Evolutionary conservation across 208 protist genomes (phyloP), one percentile per base, ranked within the genome.

Genomic region (Leishmania tarentolae): DNA sequence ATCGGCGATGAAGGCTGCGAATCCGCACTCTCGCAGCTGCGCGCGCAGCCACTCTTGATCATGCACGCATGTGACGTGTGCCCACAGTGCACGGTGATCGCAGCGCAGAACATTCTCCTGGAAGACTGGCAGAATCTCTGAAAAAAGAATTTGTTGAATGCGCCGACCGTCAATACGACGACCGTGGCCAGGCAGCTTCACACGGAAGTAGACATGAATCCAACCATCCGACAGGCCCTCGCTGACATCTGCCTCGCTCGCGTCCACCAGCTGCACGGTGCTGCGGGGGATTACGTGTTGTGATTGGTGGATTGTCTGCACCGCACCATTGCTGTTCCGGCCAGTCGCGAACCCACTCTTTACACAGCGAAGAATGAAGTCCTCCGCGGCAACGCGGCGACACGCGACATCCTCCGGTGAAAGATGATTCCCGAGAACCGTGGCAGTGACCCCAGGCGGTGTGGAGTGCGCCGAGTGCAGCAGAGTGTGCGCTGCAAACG

Each of bases 1-100:
- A 85, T 99, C 92, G 8, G 81, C 87, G 24, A 99, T 92, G 79
- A 99, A 99, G 31, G 94, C 97, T 13, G 95, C 86, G 37, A 98
- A 85, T 0, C 89, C 88, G 8, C 75, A 50, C 7, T 73, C 6
- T 17, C 46, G 79, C 44, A 98, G 85, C 75, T 91, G 69, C 3
- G 35, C n/a, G 52, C 98, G 90, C 19, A 99, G 91, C 79, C 85
- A 87, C 76, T 96, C 94, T 81, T 99, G 97, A 78, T 99, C 95
- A 28, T 94, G 92, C 40, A 97, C 90, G 71, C 79, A 91, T 3
- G 87, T 86, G 24, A 98, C 87, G 80, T 99, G 97, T 17, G 71
- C 31, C 76, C 78, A 79, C 21, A 98, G 79, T 1, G 40, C 75
- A 13, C n/a, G 52, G 37, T 81, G 76, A 47, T 81, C 68, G 24